Evolutionary conservation across 306 rosid genomes (phyloP).

Genomic region (Lagenaria siceraria): DNA sequence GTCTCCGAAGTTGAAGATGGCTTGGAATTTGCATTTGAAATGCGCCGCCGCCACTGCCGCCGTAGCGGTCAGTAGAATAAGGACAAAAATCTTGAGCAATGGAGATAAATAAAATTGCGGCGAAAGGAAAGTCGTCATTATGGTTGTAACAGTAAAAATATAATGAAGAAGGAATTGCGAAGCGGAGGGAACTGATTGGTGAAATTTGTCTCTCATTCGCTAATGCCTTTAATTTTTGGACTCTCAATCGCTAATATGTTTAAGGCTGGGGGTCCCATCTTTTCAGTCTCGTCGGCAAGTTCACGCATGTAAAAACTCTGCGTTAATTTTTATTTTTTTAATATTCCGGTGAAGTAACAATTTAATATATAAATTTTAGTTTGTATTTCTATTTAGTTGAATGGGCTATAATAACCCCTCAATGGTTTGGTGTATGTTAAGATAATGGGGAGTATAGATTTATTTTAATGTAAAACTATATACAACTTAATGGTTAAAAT

Average conservation of each 20-base stretch:
- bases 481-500: too few species aligned
- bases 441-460: too few species aligned
- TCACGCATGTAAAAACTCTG: too few species aligned
- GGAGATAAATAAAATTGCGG: not conserved
- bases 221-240: not conserved
- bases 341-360: too few species aligned
- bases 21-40: slow-evolving; percentile 42
- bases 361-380: too few species aligned
- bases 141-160: not conserved
- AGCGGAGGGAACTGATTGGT: not conserved
- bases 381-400: too few species aligned
- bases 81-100: not conserved
- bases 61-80: not conserved
- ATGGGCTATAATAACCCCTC: too few species aligned
- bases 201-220: not conserved
- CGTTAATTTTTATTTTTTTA: too few species aligned
- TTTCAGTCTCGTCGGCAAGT: too few species aligned
- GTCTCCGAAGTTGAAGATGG: slow-evolving; percentile 71
- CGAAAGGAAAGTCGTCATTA: not conserved
- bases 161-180: not conserved
- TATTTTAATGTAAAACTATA: too few species aligned
- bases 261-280: not conserved
- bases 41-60: slow-evolving; percentile 5
- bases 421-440: too few species aligned
- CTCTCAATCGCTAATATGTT: too few species aligned